A percentile compares a stretch with the other conserved stretches of the same genome.
These are phyloP conservation scores for Apiotrichum sp. DNA, from an alignment of 1,284 basidiomycete genomes.

Conservation along the genomic window DNA sequence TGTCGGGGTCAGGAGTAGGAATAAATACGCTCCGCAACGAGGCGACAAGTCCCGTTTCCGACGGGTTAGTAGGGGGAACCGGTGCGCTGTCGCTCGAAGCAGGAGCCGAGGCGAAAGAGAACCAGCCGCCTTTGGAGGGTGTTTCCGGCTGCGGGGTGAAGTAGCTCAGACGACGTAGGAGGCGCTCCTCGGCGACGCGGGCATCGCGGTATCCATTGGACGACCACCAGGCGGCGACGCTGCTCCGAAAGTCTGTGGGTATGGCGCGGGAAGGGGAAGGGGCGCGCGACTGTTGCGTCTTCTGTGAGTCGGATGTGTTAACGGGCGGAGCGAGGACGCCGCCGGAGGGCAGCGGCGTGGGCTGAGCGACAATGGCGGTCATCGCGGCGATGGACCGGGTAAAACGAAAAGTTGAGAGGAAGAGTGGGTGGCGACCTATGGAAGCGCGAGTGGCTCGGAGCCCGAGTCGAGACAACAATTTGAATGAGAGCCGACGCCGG, in stretches of 20 bases:
- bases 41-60: conserved; percentile 28
- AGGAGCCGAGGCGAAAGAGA: conserved; percentile 1
- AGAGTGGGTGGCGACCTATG: too few species aligned
- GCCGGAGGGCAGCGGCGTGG: neutral
- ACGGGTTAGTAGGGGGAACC: neutral
- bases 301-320: too few species aligned
- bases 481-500: too few species aligned
- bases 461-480: too few species aligned
- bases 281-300: neutral
- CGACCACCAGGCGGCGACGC: conserved; percentile 41
- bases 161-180: conserved; percentile 33
- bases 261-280: conserved; percentile 16
- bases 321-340: too few species aligned
- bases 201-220: conserved; percentile 39
- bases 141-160: conserved; percentile 15
- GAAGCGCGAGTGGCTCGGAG: too few species aligned
- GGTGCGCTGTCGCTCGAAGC: neutral
- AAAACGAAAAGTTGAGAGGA: too few species aligned
- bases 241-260: conserved; percentile 38
- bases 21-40: conserved; percentile 40
- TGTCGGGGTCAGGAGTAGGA: conserved; percentile 32
- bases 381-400: neutral
- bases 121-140: conserved; percentile 8
- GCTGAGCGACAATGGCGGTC: conserved; percentile 1
- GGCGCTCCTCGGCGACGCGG: conserved; percentile 36